Percentiles rank a stretch among this genome's conserved stretches.
Evolutionary conservation across 139 green algal species (phyloP).

Genomic region (Picochlorum sp.): DNA sequence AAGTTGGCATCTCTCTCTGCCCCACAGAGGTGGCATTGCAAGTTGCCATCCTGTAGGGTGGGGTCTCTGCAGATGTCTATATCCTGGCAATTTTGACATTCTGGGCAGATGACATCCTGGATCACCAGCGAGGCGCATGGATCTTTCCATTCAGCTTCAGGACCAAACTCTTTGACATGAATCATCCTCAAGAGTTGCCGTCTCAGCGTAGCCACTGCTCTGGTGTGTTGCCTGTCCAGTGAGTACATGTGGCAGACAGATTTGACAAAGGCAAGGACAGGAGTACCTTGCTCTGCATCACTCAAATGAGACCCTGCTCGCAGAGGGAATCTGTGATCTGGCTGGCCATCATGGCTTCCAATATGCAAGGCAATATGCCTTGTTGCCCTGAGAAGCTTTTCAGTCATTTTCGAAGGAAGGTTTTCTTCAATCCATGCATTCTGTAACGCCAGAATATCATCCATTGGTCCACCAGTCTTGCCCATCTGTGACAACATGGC

Average conservation of each 20-base stretch:
- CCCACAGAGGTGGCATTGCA: constrained; percentile 32
- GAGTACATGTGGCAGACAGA: constrained; percentile 60
- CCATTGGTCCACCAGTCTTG: neutral
- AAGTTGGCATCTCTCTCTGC: constrained; percentile 8
- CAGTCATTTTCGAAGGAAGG: constrained; percentile 50
- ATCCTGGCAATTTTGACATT: constrained; percentile 84
- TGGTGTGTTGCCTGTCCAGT: constrained; percentile 51
- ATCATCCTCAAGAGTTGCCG: constrained; percentile 74
- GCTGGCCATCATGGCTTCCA: constrained; percentile 27
- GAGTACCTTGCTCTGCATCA: constrained; percentile 59
- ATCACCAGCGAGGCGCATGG: constrained; percentile 76
- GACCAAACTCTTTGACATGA: constrained; percentile 72
- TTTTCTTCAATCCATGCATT: constrained; percentile 32
- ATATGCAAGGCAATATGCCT: constrained; percentile 28
- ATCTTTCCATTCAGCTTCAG: constrained; percentile 62
- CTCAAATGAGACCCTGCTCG: constrained; percentile 69
- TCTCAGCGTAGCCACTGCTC: constrained; percentile 58
- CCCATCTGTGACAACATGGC: constrained; percentile 15
- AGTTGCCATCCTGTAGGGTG: constrained; percentile 29
- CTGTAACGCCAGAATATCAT: constrained; percentile 25
- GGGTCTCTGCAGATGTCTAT: constrained; percentile 85
- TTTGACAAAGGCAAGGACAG: constrained; percentile 77
- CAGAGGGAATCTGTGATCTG: constrained; percentile 62
- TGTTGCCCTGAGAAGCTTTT: constrained; percentile 49
- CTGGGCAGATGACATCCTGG: constrained; percentile 76